Conservation (phyloP, 2,329 filamentous ascomycete genomes). For the Elsinoe australis region DNA sequence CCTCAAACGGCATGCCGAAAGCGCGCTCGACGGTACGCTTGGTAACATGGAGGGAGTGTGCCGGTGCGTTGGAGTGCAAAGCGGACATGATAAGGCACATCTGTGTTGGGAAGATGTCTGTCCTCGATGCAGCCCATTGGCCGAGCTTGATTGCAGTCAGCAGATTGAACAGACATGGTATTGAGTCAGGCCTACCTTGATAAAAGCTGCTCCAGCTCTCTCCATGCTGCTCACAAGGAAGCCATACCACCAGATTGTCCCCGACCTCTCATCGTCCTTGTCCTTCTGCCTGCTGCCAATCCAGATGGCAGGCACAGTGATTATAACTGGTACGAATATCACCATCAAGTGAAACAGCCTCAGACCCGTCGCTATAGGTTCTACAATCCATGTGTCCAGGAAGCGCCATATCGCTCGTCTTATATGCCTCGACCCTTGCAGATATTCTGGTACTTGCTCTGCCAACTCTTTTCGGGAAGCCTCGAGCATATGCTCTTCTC, state of each 20-base stretch:
- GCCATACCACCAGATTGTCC: slow-evolving; percentile 89
- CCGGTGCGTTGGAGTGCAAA: slow-evolving; percentile 87
- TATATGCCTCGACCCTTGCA: slow-evolving; percentile 52
- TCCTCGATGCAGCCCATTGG: slow-evolving; percentile 94
- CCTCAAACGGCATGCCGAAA: slow-evolving; percentile 74
- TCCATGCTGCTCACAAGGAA: slow-evolving; percentile 89
- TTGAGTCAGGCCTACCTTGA: slow-evolving; percentile 85
- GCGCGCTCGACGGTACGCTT: slow-evolving; percentile 71
- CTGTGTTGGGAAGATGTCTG: slow-evolving; percentile 90
- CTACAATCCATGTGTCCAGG: slow-evolving; percentile 64
- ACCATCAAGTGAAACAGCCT: slow-evolving; percentile 79
- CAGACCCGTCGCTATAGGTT: slow-evolving; percentile 77
- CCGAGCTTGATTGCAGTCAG: slow-evolving; percentile 56
- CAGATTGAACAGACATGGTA: too few relatives aligned
- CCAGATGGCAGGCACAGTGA: slow-evolving; percentile 73
- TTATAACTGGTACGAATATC: slow-evolving; percentile 86
- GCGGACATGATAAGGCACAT: slow-evolving; percentile 92
- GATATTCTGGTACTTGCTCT: slow-evolving; percentile 57
- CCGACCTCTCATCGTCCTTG: slow-evolving; percentile 65
- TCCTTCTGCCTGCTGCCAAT: slow-evolving; percentile 57
- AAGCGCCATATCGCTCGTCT: slow-evolving; percentile 56
- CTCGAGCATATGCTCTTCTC: slow-evolving; percentile 80
- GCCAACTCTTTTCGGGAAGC: slow-evolving; percentile 69
- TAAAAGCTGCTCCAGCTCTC: slow-evolving; percentile 86
- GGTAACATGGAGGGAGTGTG: slow-evolving; percentile 75